These are phyloP conservation scores for Pseudogymnoascus destructans DNA, from an alignment of 2,329 filamentous ascomycete species.

Conservation along the genomic window DNA sequence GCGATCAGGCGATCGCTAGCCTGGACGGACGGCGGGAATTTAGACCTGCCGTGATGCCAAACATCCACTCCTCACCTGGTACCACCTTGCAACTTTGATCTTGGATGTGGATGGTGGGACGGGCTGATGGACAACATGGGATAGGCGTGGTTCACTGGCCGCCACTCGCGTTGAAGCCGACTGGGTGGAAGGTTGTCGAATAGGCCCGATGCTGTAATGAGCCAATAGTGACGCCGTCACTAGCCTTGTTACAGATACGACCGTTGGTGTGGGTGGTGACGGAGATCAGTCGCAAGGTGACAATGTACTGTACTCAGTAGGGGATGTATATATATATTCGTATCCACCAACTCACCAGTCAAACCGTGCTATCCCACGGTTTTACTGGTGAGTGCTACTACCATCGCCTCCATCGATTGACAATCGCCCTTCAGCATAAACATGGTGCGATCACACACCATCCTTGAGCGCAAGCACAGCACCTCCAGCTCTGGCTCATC, in stretches of 20 bases:
- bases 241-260: slow-evolving; percentile 8
- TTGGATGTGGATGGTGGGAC: not conserved
- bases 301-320: slow-evolving; percentile 2
- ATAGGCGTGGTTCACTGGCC: not conserved
- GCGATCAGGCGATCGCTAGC: slow-evolving; percentile 7
- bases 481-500: not conserved
- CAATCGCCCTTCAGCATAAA: not conserved
- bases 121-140: not conserved
- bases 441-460: not conserved
- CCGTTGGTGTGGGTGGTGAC: slow-evolving; percentile 1
- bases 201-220: slow-evolving; percentile 3
- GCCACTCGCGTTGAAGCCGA: slow-evolving; percentile 6
- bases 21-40: not conserved
- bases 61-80: not conserved
- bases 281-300: not conserved
- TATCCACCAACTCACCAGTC: not conserved
- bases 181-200: slow-evolving; percentile 3
- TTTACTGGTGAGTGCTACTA: no score
- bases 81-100: not conserved
- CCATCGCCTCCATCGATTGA: not conserved
- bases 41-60: not conserved
- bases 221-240: slow-evolving; percentile 2
- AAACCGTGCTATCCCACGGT: not conserved
- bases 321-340: not conserved
- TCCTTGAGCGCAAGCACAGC: not conserved